Evolutionary conservation across 2,329 filamentous ascomycete genomes (phyloP).

Genomic region (Alternaria alternata): DNA sequence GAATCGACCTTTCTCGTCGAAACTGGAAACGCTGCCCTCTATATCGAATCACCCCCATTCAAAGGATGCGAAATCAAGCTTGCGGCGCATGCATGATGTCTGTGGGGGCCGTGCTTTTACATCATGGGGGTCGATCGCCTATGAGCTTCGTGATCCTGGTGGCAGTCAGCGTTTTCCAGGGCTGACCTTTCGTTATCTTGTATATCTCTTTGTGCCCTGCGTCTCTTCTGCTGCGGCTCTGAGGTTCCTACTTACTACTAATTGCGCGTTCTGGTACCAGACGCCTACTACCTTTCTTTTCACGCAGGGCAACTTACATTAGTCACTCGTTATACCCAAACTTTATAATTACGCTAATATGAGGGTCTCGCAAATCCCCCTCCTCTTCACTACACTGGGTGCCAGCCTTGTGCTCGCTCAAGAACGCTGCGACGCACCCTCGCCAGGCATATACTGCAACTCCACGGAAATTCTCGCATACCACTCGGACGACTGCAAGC

Average conservation of each 20-base stretch:
- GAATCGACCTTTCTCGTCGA: background rate
- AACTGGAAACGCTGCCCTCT: background rate
- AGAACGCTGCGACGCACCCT: constrained; percentile 35
- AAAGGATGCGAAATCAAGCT: constrained; percentile 3
- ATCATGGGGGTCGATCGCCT: background rate
- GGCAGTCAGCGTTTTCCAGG: background rate
- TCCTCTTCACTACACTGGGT: constrained; percentile 19
- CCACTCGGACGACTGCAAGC: constrained; percentile 30
- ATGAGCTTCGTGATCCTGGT: background rate
- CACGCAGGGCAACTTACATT: background rate
- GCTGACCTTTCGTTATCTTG: background rate
- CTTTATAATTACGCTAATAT: constrained; percentile 17
- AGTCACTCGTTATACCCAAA: constrained; percentile 10
- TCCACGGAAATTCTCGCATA: constrained; percentile 34
- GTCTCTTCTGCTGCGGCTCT: background rate
- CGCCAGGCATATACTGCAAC: constrained; percentile 31
- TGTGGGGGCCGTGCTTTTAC: background rate
- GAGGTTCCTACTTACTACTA: background rate
- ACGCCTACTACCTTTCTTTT: background rate
- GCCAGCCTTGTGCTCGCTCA: constrained; percentile 26
- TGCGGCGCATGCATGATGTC: background rate
- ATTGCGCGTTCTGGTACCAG: background rate
- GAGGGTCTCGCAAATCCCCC: constrained; percentile 16
- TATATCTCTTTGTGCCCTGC: background rate
- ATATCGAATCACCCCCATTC: background rate